Evolutionary conservation across 768 basidiomycete species (phyloP).

Genomic region (Amanita muscaria): DNA sequence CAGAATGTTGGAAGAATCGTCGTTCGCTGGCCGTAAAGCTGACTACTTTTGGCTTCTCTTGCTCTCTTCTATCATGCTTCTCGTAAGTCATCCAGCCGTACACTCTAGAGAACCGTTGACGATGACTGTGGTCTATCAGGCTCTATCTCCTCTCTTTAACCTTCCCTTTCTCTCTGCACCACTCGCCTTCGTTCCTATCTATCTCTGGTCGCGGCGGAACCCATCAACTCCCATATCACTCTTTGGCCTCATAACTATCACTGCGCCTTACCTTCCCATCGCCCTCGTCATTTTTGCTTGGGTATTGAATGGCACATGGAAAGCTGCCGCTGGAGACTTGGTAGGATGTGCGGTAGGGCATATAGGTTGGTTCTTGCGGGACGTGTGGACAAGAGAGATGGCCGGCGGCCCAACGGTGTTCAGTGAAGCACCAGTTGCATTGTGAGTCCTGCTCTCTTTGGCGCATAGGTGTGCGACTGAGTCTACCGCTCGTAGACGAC

Average conservation of each 20-base stretch:
- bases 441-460: constrained; percentile 43
- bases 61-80: constrained; percentile 75
- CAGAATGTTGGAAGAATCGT: constrained; percentile 93
- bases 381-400: constrained; percentile 88
- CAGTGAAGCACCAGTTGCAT: constrained; percentile 57
- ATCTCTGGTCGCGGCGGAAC: constrained; percentile 93
- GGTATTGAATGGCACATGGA: constrained; percentile 77
- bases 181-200: constrained; percentile 91
- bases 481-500: constrained; percentile 35
- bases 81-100: constrained; percentile 35
- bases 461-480: background rate
- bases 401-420: constrained; percentile 62
- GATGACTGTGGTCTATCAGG: too few species aligned
- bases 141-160: constrained; percentile 80
- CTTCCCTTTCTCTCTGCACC: constrained; percentile 91
- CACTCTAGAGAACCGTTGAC: too few species aligned
- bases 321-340: constrained; percentile 73
- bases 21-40: constrained; percentile 82
- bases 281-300: constrained; percentile 86
- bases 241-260: constrained; percentile 90
- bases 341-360: constrained; percentile 85
- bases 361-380: constrained; percentile 74
- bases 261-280: constrained; percentile 90
- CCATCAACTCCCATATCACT: constrained; percentile 93
- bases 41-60: constrained; percentile 95